A percentile compares a stretch with the other conserved stretches of the same genome.
phyloP scores from a whole-genome alignment of 345 rosid genomes.

The Euclidium syriacum region DNA sequence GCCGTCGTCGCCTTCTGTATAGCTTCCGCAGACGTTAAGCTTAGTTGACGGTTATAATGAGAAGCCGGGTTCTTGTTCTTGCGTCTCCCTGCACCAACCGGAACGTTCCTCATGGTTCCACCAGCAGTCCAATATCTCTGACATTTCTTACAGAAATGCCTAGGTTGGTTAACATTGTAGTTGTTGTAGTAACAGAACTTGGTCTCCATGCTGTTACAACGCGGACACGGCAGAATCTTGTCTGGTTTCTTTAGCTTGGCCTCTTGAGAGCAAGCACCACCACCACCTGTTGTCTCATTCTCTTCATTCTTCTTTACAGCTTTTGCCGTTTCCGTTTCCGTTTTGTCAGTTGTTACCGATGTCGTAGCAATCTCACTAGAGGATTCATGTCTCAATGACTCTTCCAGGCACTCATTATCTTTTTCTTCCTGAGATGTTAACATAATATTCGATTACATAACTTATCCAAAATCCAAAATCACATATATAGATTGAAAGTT shows the following conservation, averaged over 20 bases:
- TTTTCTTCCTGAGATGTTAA: constrained; percentile 28
- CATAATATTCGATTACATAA: neutral
- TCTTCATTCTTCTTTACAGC: constrained; percentile 39
- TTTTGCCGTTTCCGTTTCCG: constrained; percentile 4
- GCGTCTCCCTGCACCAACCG: constrained; percentile 92
- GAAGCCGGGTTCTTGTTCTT: constrained; percentile 80
- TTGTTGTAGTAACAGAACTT: constrained; percentile 95
- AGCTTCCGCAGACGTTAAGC: constrained; percentile 49
- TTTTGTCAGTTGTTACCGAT: constrained; percentile 25
- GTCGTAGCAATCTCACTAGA: constrained; percentile 14
- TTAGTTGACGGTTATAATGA: constrained; percentile 57
- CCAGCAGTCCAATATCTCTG: constrained; percentile 99
- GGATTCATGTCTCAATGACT: constrained; percentile 22
- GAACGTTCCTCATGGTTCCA: constrained; percentile 94
- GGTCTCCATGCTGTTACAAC: constrained; percentile 92
- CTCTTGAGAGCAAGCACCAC: constrained; percentile 39
- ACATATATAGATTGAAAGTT: neutral
- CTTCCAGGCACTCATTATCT: constrained; percentile 31
- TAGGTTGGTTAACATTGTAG: constrained; percentile 90
- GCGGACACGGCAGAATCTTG: constrained; percentile 84
- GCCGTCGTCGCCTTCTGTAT: constrained; percentile 36
- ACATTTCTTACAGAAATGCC: constrained; percentile 90
- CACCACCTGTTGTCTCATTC: constrained; percentile 39
- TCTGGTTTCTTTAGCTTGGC: constrained; percentile 69
- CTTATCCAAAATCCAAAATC: neutral